Conservation (phyloP, 2,329 filamentous ascomycete genomes). For the Trichoderma sp. region DNA sequence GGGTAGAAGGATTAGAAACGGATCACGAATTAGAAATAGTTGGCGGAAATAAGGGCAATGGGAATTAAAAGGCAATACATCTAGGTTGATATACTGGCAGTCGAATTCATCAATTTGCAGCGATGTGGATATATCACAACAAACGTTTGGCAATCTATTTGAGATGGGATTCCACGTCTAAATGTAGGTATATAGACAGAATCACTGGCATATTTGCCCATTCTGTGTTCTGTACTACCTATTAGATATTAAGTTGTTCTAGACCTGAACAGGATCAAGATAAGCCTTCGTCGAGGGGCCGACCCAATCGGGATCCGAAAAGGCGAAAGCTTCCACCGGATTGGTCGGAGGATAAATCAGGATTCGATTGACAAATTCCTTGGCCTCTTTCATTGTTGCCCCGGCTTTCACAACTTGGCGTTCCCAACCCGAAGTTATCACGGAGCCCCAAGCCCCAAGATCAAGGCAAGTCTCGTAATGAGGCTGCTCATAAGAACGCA, state of each 20-base stretch:
- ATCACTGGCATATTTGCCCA: neutral
- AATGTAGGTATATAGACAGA: neutral
- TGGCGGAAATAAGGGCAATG: neutral
- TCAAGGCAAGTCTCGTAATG: neutral
- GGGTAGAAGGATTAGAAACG: neutral
- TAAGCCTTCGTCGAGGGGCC: neutral
- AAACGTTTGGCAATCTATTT: neutral
- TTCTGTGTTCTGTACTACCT: neutral
- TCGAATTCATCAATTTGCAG: neutral
- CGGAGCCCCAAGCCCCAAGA: neutral
- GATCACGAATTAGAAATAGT: neutral
- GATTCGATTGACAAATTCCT: neutral
- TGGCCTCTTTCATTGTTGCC: neutral
- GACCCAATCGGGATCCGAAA: neutral
- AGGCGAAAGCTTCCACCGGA: neutral
- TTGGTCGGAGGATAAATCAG: neutral
- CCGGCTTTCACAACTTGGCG: neutral
- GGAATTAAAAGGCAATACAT: neutral
- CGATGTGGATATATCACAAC: neutral
- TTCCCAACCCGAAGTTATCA: neutral
- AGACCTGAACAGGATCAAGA: neutral
- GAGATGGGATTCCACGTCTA: neutral
- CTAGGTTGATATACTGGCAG: neutral
- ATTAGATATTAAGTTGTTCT: neutral
- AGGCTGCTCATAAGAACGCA: neutral